Percentiles rank a stretch among this genome's conserved stretches.
These are phyloP conservation scores for Diophrys sp. DNA, from an alignment of 73 alveolate genomes.

Conservation along the genomic window DNA sequence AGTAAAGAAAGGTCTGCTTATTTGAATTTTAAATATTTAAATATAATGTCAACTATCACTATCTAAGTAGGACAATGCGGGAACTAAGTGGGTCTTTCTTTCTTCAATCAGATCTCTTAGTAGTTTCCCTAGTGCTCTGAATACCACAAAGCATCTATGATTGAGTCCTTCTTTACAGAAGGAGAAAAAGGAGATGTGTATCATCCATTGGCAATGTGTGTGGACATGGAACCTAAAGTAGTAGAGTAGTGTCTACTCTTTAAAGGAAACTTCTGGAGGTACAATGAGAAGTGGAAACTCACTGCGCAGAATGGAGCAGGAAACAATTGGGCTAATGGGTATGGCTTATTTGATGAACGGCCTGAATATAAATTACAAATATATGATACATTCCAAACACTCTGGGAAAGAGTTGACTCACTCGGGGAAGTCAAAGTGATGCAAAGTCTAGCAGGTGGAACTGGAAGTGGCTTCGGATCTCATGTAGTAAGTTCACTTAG, in stretches of 20 bases:
- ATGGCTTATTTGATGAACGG: conserved; percentile 62
- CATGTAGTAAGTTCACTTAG: conserved; percentile 71
- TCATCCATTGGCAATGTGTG: conserved; percentile 31
- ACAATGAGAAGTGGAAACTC: conserved; percentile 48
- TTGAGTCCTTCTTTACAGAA: conserved; percentile 31
- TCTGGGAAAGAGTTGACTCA: conserved; percentile 65
- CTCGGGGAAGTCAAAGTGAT: conserved; percentile 70
- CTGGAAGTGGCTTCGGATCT: conserved; percentile 91
- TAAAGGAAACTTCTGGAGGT: conserved; percentile 48
- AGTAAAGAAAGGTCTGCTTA: neutral
- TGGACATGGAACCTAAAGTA: conserved; percentile 70
- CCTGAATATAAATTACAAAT: conserved; percentile 15
- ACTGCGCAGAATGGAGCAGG: conserved; percentile 85
- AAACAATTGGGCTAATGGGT: conserved; percentile 91
- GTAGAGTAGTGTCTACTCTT: conserved; percentile 42
- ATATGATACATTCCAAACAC: neutral
- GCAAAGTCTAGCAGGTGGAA: conserved; percentile 84
- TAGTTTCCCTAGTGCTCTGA: conserved; percentile 32
- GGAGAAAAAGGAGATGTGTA: conserved; percentile 26
- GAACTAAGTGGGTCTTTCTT: conserved; percentile 44
- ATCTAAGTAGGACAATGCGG: conserved; percentile 63
- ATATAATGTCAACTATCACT: conserved; percentile 50
- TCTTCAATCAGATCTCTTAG: conserved; percentile 18
- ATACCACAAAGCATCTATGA: conserved; percentile 11
- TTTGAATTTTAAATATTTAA: too few species aligned